Conservation (phyloP, 2,329 filamentous ascomycete species). For the Colletotrichum magnum region DNA sequence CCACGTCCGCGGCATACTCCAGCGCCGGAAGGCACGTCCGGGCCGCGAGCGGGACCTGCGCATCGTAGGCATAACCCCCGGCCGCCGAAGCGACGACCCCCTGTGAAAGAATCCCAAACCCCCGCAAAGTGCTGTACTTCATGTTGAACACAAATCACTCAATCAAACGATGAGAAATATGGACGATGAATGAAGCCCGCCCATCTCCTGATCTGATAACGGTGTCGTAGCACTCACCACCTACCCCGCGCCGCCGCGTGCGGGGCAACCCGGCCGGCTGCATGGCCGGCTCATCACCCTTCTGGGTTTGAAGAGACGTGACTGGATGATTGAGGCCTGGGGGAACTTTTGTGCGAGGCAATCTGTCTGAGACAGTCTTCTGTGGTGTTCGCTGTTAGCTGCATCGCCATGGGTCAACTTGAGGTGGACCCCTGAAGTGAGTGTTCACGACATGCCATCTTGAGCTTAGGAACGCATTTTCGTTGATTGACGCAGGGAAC, state of each 20-base stretch:
- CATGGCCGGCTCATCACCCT: not conserved
- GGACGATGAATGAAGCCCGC: not conserved
- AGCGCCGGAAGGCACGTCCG: conserved; percentile 16
- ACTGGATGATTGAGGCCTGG: not conserved
- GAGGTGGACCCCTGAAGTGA: too few species aligned
- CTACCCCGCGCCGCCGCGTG: conserved; percentile 17
- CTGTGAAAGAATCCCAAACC: not conserved
- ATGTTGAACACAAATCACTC: not conserved
- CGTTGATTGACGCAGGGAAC: too few species aligned
- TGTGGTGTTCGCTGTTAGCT: not conserved
- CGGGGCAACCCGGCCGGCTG: conserved; percentile 7
- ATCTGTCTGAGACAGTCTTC: not conserved
- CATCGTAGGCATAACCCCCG: not conserved
- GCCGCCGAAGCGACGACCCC: not conserved
- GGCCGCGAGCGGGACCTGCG: conserved; percentile 13
- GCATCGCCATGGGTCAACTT: not conserved
- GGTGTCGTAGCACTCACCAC: conserved; percentile 1
- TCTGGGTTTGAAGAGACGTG: not conserved
- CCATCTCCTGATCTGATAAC: not conserved
- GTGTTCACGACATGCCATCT: too few species aligned
- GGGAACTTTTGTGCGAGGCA: not conserved
- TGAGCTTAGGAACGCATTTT: too few species aligned
- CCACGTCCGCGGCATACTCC: not conserved
- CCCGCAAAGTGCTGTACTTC: not conserved
- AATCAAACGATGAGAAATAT: not conserved